Conservation (phyloP, 306 rosid genomes). For the Benincasa hispida region DNA sequence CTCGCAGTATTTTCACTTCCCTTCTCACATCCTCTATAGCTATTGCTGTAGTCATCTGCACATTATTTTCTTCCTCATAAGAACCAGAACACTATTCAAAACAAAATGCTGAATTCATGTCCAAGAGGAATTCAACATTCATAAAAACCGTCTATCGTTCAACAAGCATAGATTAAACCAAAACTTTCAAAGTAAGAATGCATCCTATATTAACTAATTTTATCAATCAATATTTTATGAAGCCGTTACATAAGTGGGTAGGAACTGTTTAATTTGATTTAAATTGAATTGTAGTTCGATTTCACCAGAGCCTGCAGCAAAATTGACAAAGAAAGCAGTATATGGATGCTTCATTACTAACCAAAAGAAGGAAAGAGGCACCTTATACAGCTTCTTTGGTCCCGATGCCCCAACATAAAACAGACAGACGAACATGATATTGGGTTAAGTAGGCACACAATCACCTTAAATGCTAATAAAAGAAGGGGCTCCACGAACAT, state of each 20-base stretch:
- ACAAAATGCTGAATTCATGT: neutral
- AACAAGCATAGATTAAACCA: neutral
- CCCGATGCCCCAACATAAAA: neutral
- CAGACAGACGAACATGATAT: constrained; percentile 2
- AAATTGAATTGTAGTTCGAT: neutral
- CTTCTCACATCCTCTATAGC: constrained; percentile 86
- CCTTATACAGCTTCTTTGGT: neutral
- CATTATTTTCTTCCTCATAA: neutral
- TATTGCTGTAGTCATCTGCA: constrained; percentile 92
- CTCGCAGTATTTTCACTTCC: constrained; percentile 81
- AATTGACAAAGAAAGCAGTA: neutral
- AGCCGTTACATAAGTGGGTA: neutral
- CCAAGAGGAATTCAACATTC: neutral
- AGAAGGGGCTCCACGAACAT: constrained; percentile 4
- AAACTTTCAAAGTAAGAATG: neutral
- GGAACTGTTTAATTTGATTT: neutral
- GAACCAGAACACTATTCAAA: neutral
- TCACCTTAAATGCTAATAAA: constrained; percentile 8
- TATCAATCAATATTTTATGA: neutral
- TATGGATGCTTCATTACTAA: neutral
- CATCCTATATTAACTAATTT: neutral
- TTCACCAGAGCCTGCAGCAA: neutral
- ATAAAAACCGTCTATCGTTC: neutral
- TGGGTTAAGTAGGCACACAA: neutral
- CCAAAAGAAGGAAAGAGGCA: constrained; percentile 4